phyloP scores from a whole-genome alignment of 768 basidiomycete species.

The Austroboletus eburneus region DNA sequence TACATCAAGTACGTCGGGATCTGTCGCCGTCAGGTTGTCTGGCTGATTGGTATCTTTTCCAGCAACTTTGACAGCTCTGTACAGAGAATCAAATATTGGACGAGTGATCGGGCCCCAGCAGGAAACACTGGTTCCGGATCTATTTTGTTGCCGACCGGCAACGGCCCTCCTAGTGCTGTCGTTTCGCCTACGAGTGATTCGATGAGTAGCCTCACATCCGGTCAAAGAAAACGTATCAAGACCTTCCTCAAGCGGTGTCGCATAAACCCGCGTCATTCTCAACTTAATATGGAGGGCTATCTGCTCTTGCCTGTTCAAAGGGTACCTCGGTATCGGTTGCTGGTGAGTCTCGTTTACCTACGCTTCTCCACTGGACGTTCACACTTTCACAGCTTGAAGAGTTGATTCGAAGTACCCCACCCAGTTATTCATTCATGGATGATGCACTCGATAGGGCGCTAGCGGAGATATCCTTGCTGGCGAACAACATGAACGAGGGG shows the following conservation, averaged over 20 bases:
- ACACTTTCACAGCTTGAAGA: constrained; percentile 61
- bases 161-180: constrained; percentile 52
- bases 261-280: constrained; percentile 84
- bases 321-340: constrained; percentile 91
- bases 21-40: constrained; percentile 1
- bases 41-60: constrained; percentile 14
- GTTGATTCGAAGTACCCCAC: constrained; percentile 80
- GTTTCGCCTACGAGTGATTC: constrained; percentile 43
- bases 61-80: constrained; percentile 95
- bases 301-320: constrained; percentile 93
- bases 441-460: constrained; percentile 85
- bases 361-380: constrained; percentile 3
- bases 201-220: constrained; percentile 59
- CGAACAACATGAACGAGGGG: constrained; percentile 97
- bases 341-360: constrained; percentile 67
- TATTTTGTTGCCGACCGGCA: constrained; percentile 50
- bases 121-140: constrained; percentile 35
- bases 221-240: constrained; percentile 86
- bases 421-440: constrained; percentile 66
- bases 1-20: constrained; percentile 82
- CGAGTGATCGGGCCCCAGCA: constrained; percentile 47
- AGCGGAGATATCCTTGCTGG: constrained; percentile 81
- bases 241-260: constrained; percentile 87
- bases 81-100: constrained; percentile 85
- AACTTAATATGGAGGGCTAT: constrained; percentile 92